phyloP scores from a whole-genome alignment of 345 rosid genomes.

The Durio zibethinus region DNA sequence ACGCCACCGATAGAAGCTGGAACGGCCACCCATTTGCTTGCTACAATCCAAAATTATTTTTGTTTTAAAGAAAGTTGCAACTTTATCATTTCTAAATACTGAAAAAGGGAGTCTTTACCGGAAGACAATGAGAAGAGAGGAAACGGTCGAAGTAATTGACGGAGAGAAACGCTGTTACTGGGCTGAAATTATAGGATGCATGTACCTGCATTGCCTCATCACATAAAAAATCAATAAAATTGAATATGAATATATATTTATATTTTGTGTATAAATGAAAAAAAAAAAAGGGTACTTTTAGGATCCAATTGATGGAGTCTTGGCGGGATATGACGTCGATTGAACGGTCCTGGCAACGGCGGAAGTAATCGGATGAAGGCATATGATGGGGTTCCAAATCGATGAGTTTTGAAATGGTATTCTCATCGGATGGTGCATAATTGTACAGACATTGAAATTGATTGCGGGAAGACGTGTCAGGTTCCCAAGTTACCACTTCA shows the following conservation, averaged over 20 bases:
- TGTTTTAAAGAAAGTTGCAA: slow-evolving; percentile 4
- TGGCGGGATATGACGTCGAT: slow-evolving; percentile 53
- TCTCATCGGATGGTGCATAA: slow-evolving; percentile 25
- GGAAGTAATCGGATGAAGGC: slow-evolving; percentile 42
- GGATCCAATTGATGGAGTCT: slow-evolving; percentile 71
- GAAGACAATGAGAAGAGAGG: slow-evolving; percentile 45
- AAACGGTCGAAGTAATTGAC: slow-evolving; percentile 65
- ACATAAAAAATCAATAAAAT: neutral
- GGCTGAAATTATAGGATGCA: slow-evolving; percentile 43
- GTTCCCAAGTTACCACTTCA: slow-evolving; percentile 23
- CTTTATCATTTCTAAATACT: neutral
- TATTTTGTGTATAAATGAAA: neutral
- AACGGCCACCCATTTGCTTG: slow-evolving; percentile 50
- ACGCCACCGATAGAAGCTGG: slow-evolving; percentile 69
- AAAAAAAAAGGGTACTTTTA: slow-evolving; percentile 29
- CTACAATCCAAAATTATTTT: slow-evolving; percentile 20
- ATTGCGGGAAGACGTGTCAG: slow-evolving; percentile 23
- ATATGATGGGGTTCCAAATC: slow-evolving; percentile 36
- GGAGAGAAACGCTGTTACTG: slow-evolving; percentile 49
- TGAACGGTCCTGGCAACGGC: slow-evolving; percentile 42
- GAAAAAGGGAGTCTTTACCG: slow-evolving; percentile 26
- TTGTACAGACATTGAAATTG: neutral
- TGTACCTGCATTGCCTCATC: slow-evolving; percentile 45
- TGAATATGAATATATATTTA: neutral
- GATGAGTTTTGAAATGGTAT: slow-evolving; percentile 24